Evolutionary conservation across 768 basidiomycete species (phyloP).

Genomic region (Paxillus rubicundulus): DNA sequence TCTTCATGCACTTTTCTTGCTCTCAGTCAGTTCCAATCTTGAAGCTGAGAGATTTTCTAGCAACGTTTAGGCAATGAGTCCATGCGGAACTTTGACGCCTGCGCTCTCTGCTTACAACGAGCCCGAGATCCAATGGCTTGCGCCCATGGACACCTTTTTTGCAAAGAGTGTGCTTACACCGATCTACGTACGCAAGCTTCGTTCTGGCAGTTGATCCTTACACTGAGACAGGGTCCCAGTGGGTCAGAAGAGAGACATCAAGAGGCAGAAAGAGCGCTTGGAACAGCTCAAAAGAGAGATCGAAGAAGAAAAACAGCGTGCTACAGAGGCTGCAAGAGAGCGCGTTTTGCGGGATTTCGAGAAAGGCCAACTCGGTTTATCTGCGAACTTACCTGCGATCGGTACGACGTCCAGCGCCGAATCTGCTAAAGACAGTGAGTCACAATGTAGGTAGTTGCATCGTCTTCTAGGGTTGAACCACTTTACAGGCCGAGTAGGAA

Average conservation of each 20-base stretch:
- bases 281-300: slow-evolving; percentile 73
- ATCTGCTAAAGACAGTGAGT: slow-evolving; percentile 36
- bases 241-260: slow-evolving; percentile 88
- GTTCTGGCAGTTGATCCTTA: slow-evolving; percentile 2
- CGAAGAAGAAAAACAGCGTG: slow-evolving; percentile 73
- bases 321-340: slow-evolving; percentile 74
- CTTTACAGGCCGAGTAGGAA: slow-evolving; percentile 53
- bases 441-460: background rate
- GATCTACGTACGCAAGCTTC: slow-evolving; percentile 63
- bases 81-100: slow-evolving; percentile 90
- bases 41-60: slow-evolving; percentile 15
- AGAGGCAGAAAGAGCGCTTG: slow-evolving; percentile 80
- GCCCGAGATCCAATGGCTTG: slow-evolving; percentile 86
- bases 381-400: slow-evolving; percentile 35
- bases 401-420: slow-evolving; percentile 40
- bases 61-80: slow-evolving; percentile 74
- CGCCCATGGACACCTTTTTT: slow-evolving; percentile 85
- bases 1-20: background rate
- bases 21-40: background rate
- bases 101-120: slow-evolving; percentile 80
- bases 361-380: slow-evolving; percentile 74
- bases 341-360: slow-evolving; percentile 91
- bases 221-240: slow-evolving; percentile 44
- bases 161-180: slow-evolving; percentile 90
- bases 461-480: background rate